These are phyloP conservation scores for Chaetomidium leptoderma DNA, from an alignment of 495 filamentous ascomycete genomes.

Conservation along the genomic window DNA sequence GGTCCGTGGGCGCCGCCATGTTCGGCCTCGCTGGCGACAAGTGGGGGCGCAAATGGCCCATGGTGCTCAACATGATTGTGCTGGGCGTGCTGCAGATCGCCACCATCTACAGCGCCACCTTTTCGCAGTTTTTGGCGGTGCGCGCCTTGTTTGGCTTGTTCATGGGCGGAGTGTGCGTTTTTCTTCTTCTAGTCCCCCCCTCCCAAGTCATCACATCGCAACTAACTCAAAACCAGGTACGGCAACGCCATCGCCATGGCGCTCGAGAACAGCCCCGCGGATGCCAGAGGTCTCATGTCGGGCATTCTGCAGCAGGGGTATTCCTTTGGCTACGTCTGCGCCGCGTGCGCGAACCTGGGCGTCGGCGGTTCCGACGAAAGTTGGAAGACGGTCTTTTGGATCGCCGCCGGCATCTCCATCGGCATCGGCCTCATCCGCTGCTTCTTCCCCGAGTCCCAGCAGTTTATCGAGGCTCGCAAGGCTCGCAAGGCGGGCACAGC, in stretches of 20 bases:
- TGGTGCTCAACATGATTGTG: constrained; percentile 67
- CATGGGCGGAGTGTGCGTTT: constrained; percentile 65
- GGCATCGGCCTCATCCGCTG: constrained; percentile 59
- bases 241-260: constrained; percentile 80
- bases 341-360: constrained; percentile 64
- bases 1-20: constrained; percentile 63
- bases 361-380: constrained; percentile 53
- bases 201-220: neutral
- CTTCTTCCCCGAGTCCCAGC: constrained; percentile 64
- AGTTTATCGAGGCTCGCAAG: constrained; percentile 62
- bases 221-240: constrained; percentile 40
- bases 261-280: constrained; percentile 66
- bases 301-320: constrained; percentile 77
- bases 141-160: constrained; percentile 70
- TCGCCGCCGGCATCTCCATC: constrained; percentile 56
- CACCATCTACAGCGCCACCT: constrained; percentile 65
- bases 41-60: constrained; percentile 77
- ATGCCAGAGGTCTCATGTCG: constrained; percentile 70
- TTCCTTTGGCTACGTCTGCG: constrained; percentile 68
- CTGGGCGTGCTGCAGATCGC: constrained; percentile 62
- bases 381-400: constrained; percentile 64
- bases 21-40: constrained; percentile 71
- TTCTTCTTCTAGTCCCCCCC: neutral
- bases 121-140: constrained; percentile 65
- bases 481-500: constrained; percentile 46